Conservation (phyloP, 768 basidiomycete species). For the Tricholoma saponaceum region DNA sequence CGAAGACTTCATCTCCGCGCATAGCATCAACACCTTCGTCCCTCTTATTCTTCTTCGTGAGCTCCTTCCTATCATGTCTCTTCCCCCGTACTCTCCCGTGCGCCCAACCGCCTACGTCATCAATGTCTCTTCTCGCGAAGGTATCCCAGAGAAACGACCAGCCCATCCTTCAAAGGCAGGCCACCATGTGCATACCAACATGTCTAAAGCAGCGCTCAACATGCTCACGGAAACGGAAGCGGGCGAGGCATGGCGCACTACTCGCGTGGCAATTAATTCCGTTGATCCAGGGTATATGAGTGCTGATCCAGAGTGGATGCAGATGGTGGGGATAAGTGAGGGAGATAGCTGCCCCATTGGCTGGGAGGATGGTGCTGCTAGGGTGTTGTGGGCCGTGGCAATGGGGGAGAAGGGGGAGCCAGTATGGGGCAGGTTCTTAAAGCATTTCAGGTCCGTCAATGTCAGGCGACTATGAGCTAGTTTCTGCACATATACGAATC, state of each 20-base stretch:
- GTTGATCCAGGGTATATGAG: conserved; percentile 36
- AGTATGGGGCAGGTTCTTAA: conserved; percentile 32
- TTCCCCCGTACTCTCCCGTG: neutral
- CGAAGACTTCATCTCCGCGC: conserved; percentile 32
- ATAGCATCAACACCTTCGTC: conserved; percentile 33
- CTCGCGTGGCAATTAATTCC: conserved; percentile 27
- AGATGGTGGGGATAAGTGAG: conserved; percentile 19
- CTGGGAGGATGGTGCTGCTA: conserved; percentile 31
- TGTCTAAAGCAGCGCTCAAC: conserved; percentile 34
- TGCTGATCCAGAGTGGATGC: conserved; percentile 28
- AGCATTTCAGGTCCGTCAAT: conserved; percentile 26
- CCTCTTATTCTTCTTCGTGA: conserved; percentile 33
- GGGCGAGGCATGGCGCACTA: conserved; percentile 21
- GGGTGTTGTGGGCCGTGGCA: conserved; percentile 28
- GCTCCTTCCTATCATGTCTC: conserved; percentile 24
- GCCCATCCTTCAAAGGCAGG: conserved; percentile 21
- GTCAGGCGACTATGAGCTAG: conserved; percentile 9
- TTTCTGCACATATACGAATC: neutral
- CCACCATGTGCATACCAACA: conserved; percentile 32
- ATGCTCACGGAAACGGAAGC: conserved; percentile 35
- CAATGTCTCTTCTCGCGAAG: conserved; percentile 34
- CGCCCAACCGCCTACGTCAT: conserved; percentile 23
- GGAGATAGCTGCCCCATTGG: conserved; percentile 22
- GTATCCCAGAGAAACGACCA: conserved; percentile 25
- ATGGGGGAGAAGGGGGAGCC: conserved; percentile 25